phyloP scores from a whole-genome alignment of 106 monocot genomes.

The Dioscorea dumetorum region DNA sequence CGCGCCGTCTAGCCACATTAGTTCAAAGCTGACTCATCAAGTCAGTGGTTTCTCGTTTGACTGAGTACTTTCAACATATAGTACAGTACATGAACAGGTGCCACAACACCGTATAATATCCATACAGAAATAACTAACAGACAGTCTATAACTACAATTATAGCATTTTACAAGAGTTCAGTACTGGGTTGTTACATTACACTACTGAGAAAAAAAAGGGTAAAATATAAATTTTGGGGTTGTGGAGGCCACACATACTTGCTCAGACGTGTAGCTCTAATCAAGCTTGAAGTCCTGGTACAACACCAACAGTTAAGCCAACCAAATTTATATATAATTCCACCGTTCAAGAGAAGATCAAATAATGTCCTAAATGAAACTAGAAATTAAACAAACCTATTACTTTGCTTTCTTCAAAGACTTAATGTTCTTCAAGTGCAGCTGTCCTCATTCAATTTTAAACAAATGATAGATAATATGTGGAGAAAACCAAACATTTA shows the following conservation, averaged over 20 bases:
- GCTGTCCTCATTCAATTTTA: constrained; percentile 90
- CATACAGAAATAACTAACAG: too few relatives aligned
- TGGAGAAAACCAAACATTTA: background rate
- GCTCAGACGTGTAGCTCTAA: constrained; percentile 95
- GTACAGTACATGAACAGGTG: too few relatives aligned
- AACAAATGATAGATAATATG: constrained; percentile 4
- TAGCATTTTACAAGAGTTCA: too few relatives aligned
- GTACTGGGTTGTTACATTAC: too few relatives aligned
- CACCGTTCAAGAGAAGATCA: background rate
- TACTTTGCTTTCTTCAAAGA: constrained; percentile 95
- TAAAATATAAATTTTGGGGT: constrained; percentile 60
- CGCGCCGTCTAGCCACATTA: too few relatives aligned
- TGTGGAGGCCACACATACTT: constrained; percentile 95
- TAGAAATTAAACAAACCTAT: constrained; percentile 31
- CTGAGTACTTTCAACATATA: too few relatives aligned
- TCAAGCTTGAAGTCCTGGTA: constrained; percentile 96
- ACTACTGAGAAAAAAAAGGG: background rate
- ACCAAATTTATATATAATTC: background rate
- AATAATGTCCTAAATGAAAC: background rate
- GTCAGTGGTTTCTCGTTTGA: too few relatives aligned
- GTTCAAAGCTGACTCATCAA: too few relatives aligned
- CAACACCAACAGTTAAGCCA: constrained; percentile 56
- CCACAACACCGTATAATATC: too few relatives aligned
- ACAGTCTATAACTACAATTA: too few relatives aligned
- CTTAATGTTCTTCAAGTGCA: constrained; percentile 91